Base-by-base conservation (phyloP, 345 rosid species). In the Bruguiera parviflora region DNA sequence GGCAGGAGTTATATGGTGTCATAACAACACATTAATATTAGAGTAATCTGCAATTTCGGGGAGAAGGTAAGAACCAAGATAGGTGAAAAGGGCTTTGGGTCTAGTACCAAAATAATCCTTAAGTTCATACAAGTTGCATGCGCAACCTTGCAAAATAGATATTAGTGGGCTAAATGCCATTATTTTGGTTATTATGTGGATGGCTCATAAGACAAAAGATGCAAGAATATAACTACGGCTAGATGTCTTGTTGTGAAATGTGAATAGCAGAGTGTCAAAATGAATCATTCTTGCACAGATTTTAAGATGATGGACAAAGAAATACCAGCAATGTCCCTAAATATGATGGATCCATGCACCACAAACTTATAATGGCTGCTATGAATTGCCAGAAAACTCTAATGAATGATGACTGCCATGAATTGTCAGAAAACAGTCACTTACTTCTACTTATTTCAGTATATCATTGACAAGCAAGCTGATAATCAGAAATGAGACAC, bases 341-440 rank as follows among this genome's bases (percentile, higher is more conserved):
- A 94, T 33, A 91, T 97, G 93, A 83, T 22, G 98, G 96, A 85
- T 91, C 88, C 87, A 87, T 71, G 85, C 97, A 91, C 97, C n/a
- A n/a, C n/a, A n/a, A n/a, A n/a, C n/a, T n/a, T n/a, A n/a, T n/a
- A n/a, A n/a, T n/a, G n/a, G n/a, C n/a, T n/a, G n/a, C n/a, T n/a
- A n/a, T n/a, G n/a, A n/a, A n/a, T n/a, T n/a, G n/a, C n/a, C n/a
- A n/a, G n/a, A n/a, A n/a, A n/a, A n/a, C n/a, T n/a, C n/a, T n/a
- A n/a, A n/a, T n/a, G n/a, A n/a, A n/a, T n/a, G n/a, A n/a, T n/a
- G n/a, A n/a, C n/a, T n/a, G n/a, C n/a, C n/a, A n/a, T n/a, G n/a
- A n/a, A n/a, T n/a, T n/a, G n/a, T n/a, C n/a, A n/a, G n/a, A n/a
- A n/a, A n/a, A n/a, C n/a, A n/a, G n/a, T n/a, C n/a, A n/a, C n/a